phyloP scores from a whole-genome alignment of 306 rosid species.

The Corylus avellana region DNA sequence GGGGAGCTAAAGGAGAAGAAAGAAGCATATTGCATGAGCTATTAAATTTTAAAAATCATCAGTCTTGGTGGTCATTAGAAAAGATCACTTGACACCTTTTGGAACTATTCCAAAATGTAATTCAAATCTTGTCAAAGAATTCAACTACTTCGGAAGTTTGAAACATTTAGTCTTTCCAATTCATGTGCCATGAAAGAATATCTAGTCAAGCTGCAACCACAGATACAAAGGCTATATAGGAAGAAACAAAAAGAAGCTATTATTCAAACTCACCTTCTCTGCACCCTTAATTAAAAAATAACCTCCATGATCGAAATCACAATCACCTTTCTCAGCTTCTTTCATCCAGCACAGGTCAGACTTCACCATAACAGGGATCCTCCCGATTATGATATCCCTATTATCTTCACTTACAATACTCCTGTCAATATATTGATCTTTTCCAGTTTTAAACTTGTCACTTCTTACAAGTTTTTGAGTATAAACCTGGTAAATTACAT shows the following conservation, averaged over 20 bases:
- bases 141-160: too few relatives aligned
- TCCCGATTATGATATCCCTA: slow-evolving; percentile 70
- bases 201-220: neutral
- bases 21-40: too few relatives aligned
- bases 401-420: slow-evolving; percentile 29
- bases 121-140: too few relatives aligned
- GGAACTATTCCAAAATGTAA: neutral
- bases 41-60: neutral
- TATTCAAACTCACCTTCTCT: slow-evolving; percentile 63
- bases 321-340: slow-evolving; percentile 65
- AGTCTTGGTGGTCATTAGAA: neutral
- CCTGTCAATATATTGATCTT: slow-evolving; percentile 54
- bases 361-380: slow-evolving; percentile 90
- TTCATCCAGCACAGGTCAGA: slow-evolving; percentile 92
- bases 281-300: slow-evolving; percentile 92
- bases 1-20: too few relatives aligned
- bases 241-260: slow-evolving; percentile 2
- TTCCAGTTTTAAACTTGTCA: slow-evolving; percentile 88
- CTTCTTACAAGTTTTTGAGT: slow-evolving; percentile 52
- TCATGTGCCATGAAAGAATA: neutral
- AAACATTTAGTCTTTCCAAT: too few relatives aligned
- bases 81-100: neutral
- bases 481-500: slow-evolving; percentile 56
- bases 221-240: neutral
- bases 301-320: slow-evolving; percentile 92